Percentiles rank a stretch among this genome's conserved stretches.
phyloP scores from a whole-genome alignment of 768 basidiomycete species.

The Jaapia argillacea region DNA sequence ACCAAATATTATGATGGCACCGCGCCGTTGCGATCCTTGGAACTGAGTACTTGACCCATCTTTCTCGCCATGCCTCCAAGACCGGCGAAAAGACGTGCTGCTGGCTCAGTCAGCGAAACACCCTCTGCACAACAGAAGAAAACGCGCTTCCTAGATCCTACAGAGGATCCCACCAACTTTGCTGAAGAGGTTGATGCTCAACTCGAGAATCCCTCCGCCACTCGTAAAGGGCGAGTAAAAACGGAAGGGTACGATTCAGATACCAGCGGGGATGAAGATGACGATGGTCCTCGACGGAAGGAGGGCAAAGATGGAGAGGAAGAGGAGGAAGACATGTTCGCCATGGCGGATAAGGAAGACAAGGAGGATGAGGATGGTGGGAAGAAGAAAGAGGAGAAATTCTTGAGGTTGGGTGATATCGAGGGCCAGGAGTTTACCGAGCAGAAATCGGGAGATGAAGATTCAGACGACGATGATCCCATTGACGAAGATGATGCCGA shows the following conservation, averaged over 20 bases:
- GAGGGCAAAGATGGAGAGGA: constrained; percentile 40
- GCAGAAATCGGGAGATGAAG: constrained; percentile 26
- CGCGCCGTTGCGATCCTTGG: background rate
- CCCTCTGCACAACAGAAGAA: constrained; percentile 46
- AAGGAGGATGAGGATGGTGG: constrained; percentile 30
- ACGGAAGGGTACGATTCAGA: constrained; percentile 90
- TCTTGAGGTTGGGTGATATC: constrained; percentile 84
- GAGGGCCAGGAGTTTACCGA: constrained; percentile 90
- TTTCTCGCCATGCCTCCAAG: background rate
- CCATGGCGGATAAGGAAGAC: constrained; percentile 49
- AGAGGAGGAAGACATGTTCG: constrained; percentile 77
- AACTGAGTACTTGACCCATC: background rate
- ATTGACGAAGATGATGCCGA: constrained; percentile 73
- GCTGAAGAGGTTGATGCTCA: constrained; percentile 69
- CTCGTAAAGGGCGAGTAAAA: constrained; percentile 66
- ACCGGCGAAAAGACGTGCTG: background rate
- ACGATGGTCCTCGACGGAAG: constrained; percentile 73
- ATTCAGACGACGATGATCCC: constrained; percentile 35
- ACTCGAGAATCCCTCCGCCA: constrained; percentile 54
- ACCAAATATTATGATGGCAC: too few species aligned
- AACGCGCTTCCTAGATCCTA: constrained; percentile 69
- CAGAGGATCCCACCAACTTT: constrained; percentile 67
- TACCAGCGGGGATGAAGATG: constrained; percentile 80
- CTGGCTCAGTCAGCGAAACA: background rate
- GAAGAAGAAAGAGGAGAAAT: constrained; percentile 61